Conservation (phyloP, 2,329 filamentous ascomycete species). For the Neonectria magnoliae region DNA sequence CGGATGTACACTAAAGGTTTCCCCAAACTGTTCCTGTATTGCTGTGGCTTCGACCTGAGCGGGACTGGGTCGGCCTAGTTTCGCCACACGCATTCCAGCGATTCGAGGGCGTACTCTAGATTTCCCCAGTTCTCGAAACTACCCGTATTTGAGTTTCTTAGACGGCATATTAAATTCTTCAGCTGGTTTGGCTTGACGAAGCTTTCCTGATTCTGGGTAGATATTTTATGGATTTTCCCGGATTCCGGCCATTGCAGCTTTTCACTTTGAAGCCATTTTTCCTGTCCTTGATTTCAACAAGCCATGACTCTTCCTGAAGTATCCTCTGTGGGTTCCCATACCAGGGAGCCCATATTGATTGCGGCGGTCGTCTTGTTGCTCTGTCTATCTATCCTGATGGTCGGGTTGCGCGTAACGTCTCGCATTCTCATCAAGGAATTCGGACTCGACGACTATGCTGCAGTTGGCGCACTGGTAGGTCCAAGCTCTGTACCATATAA, state of each 20-base stretch:
- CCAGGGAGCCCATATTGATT: constrained; percentile 6
- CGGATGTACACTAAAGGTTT: background rate
- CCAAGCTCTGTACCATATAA: fast-evolving
- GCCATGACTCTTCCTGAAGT: background rate
- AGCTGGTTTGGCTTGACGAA: background rate
- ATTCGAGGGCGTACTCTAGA: background rate
- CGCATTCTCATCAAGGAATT: constrained; percentile 4
- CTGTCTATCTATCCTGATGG: background rate
- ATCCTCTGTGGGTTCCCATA: background rate
- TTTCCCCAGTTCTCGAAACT: background rate
- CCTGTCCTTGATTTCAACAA: background rate
- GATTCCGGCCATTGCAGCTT: too few species aligned
- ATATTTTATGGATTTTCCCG: background rate
- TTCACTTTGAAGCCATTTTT: too few species aligned
- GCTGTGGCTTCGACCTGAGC: background rate
- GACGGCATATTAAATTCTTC: background rate
- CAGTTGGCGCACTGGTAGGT: constrained; percentile 21
- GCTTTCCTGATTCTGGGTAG: background rate
- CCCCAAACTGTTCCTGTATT: background rate
- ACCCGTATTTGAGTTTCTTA: background rate
- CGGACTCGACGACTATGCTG: constrained; percentile 27
- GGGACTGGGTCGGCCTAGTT: background rate
- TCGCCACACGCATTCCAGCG: background rate
- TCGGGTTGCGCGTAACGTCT: constrained; percentile 25
- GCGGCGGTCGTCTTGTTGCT: constrained; percentile 5